Base-by-base conservation (phyloP, 1,284 basidiomycete genomes). In the Ceratobasidium sp. region DNA sequence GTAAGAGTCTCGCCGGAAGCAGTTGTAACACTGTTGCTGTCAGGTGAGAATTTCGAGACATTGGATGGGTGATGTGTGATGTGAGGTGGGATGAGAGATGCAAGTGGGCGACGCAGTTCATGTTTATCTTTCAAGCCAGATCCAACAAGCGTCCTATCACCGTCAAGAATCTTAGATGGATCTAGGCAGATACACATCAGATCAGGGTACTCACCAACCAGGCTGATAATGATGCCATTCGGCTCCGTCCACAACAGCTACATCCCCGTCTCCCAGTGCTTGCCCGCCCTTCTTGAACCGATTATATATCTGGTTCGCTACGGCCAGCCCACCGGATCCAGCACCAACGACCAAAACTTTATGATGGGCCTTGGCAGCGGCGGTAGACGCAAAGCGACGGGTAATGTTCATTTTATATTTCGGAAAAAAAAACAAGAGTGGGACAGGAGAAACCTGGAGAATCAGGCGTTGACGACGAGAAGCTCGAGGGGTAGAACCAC, bases 141-240 rank as follows among this genome's bases (percentile, higher is more conserved):
- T 30, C 95, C 96, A 49, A 96, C 95, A 28, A 98, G 87, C 1
- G 96, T 97, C 95, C 93, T 94, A 75, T 75, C 77, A 33, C 8
- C 21, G 54, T 9, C 40, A 28, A 30, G 30, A 36, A 28, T 4
- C 11, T 53, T 25, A 48, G 48, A 0, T 8, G 8, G 23, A 28
- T 48, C 23, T 11, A 33, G 42, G 62, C 9, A n/a, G 36, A 28
- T 14, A 25, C 33, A n/a, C 25, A n/a, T 28, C 44, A 51, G 38
- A n/a, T 28, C 44, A 51, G 38, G 23, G 8, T 16, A 78, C 84
- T 77, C 77, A 91, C 90, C 91, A 94, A 79, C 92, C 92, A 25
- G 92, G 92, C 87, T 94, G 91, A 79, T 92, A 94, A 79, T 92
- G 86, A 79, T 94, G 92, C 75, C 85, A 86, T 73, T 90, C 84